A percentile compares a stretch with the other conserved stretches of the same genome.
Conservation (phyloP, 352 stramenopile species). For the Phytophthora pinifolia region DNA sequence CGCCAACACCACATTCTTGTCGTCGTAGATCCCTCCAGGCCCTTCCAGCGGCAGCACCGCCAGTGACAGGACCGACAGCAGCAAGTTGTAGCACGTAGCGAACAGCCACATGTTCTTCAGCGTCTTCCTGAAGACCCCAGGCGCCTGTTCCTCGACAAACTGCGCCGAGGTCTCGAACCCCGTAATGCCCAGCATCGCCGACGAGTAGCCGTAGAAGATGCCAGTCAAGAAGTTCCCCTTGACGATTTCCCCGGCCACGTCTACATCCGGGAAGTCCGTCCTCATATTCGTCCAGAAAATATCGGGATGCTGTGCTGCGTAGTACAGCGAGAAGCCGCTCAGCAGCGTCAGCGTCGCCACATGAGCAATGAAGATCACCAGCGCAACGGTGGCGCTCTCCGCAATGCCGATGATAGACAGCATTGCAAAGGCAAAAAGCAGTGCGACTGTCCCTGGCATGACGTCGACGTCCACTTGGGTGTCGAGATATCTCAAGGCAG, state of each 20-base stretch:
- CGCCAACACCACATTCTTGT: constrained; percentile 77
- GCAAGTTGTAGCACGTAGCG: constrained; percentile 87
- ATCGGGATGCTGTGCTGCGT: constrained; percentile 56
- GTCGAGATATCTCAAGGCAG: constrained; percentile 61
- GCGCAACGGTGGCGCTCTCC: constrained; percentile 82
- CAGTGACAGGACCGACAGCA: constrained; percentile 82
- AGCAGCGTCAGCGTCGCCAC: constrained; percentile 79
- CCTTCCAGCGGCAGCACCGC: constrained; percentile 74
- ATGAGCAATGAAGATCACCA: constrained; percentile 86
- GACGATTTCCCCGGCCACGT: constrained; percentile 39
- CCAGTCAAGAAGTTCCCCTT: constrained; percentile 59
- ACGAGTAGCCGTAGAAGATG: constrained; percentile 80
- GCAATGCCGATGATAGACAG: constrained; percentile 86
- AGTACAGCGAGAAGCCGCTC: constrained; percentile 58
- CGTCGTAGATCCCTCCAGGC: constrained; percentile 56
- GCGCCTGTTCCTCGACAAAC: constrained; percentile 90
- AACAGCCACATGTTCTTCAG: constrained; percentile 86
- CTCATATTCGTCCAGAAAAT: constrained; percentile 69
- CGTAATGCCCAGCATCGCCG: constrained; percentile 90
- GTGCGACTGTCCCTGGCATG: constrained; percentile 40
- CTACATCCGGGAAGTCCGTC: constrained; percentile 55
- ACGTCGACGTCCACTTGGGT: constrained; percentile 49
- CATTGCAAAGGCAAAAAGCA: constrained; percentile 85
- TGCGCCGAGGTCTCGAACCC: constrained; percentile 91
- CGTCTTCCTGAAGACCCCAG: constrained; percentile 81